Base-by-base conservation (phyloP, 2,329 filamentous ascomycete genomes). In the Venturia oleaginea region DNA sequence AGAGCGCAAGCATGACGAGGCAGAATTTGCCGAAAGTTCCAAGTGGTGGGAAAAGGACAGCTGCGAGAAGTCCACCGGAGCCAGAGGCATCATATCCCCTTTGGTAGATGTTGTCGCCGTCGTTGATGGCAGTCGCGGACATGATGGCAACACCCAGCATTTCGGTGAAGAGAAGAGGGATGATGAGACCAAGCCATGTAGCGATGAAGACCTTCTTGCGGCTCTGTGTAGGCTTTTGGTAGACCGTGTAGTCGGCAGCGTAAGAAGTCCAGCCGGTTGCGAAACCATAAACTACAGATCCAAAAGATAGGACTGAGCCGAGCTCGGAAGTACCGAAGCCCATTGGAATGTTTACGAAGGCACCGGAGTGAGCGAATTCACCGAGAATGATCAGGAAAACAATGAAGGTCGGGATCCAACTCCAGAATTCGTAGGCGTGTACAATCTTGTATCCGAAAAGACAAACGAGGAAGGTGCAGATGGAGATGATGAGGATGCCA, bases 191-290 rank as follows among this genome's bases (percentile, higher is more conserved):
- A 30, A 78, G 72, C 73, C 86, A 90, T 37, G 89, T 89, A 72
- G 85, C 86, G 66, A 83, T 69, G 75, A 92, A 93, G 66, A 92
- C 80, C 66, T 85, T 85, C 51, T 73, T 73, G 27, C 84, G 81
- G 37, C 83, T 82, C 48, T 85, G 84, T 30, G 76, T 79, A 2
- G 80, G 77, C 0, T 89, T 88, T 70, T 92, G 89, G 75, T 92
- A 92, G 61, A 91, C 88, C 27, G 88, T 91, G 74, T 92, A 93
- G 71, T 93, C 90, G 10, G 88, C 86, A 0, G 89, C 88, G 66
- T 87, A 89, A 7, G 83, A 83, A 1, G 87, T 85, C 89, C 90
- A 94, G 64, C 90, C 84, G 1, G 88, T 86, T 22, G 86, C 81
- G 71, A 89, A 87, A 46, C 87, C 84, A 73, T 85, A 87, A 40